These are phyloP conservation scores for thale cress (Arabidopsis thaliana) DNA, from an alignment of 345 rosid genomes.

Conservation along the genomic window DNA sequence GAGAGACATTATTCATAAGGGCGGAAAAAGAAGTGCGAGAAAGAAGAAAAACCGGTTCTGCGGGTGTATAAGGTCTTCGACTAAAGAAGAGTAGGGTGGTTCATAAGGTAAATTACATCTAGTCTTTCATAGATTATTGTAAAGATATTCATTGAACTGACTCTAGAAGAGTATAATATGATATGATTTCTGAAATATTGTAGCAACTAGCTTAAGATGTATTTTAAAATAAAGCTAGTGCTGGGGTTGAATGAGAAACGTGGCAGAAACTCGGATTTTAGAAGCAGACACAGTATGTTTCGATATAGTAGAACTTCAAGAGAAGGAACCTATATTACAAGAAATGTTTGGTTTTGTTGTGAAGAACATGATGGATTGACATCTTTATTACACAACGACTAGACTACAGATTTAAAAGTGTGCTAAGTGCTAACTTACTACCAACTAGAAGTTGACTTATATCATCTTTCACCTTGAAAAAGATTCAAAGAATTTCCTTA, in stretches of 20 bases:
- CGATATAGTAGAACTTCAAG: neutral
- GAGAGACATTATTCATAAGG: constrained; percentile 67
- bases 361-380: constrained; percentile 39
- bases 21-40: constrained; percentile 53
- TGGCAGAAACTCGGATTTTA: neutral
- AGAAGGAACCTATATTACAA: constrained; percentile 21
- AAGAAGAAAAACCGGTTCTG: constrained; percentile 69
- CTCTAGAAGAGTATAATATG: neutral
- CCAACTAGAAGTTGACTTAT: constrained; percentile 47
- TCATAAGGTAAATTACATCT: constrained; percentile 23
- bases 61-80: constrained; percentile 65
- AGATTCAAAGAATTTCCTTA: constrained; percentile 42
- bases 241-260: constrained; percentile 19
- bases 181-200: constrained; percentile 17
- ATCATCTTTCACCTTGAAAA: constrained; percentile 37
- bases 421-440: constrained; percentile 44
- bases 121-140: constrained; percentile 1
- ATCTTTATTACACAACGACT: constrained; percentile 41
- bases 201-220: constrained; percentile 12
- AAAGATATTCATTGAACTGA: constrained; percentile 23
- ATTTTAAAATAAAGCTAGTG: constrained; percentile 29
- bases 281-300: neutral
- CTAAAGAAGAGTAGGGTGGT: constrained; percentile 54
- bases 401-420: constrained; percentile 2
- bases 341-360: constrained; percentile 15